Evolutionary conservation across 345 rosid genomes (phyloP).

Genomic region (Pistacia integerrima): DNA sequence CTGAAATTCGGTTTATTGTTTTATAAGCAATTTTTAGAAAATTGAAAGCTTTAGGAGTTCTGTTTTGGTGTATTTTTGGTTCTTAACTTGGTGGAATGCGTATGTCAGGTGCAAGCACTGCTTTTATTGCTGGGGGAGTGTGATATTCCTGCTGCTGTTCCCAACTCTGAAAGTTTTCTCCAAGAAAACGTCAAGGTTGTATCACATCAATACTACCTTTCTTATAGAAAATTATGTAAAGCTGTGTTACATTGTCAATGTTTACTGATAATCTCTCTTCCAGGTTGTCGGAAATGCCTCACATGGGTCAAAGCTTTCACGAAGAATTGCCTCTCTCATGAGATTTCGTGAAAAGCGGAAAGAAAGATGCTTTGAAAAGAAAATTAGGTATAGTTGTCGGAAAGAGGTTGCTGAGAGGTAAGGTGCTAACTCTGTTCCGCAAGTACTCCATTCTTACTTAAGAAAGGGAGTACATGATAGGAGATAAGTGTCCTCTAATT

Average conservation of each 20-base stretch:
- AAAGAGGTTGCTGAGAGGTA: slow-evolving; percentile 53
- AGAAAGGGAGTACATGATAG: neutral
- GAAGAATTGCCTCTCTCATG: slow-evolving; percentile 44
- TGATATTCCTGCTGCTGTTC: slow-evolving; percentile 28
- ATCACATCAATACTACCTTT: slow-evolving; percentile 1
- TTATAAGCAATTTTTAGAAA: neutral
- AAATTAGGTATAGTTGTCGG: slow-evolving; percentile 42
- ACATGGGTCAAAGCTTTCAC: slow-evolving; percentile 38
- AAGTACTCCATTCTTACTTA: slow-evolving; percentile 1
- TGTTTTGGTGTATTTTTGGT: neutral
- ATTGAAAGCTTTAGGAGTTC: neutral
- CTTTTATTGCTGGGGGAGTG: slow-evolving; percentile 35
- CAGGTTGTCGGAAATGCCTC: slow-evolving; percentile 40
- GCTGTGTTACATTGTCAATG: neutral
- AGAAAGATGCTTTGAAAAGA: slow-evolving; percentile 50
- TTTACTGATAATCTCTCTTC: slow-evolving; percentile 13
- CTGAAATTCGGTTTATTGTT: neutral
- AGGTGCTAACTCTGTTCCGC: neutral
- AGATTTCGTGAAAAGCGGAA: slow-evolving; percentile 51
- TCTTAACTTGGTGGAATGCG: slow-evolving; percentile 14
- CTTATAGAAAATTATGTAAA: neutral
- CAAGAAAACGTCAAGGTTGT: slow-evolving; percentile 36
- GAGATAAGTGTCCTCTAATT: neutral
- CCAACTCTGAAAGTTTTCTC: slow-evolving; percentile 30
- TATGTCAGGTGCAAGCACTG: slow-evolving; percentile 49